phyloP scores from a whole-genome alignment of 345 rosid genomes.

The Sisymbrium irio region DNA sequence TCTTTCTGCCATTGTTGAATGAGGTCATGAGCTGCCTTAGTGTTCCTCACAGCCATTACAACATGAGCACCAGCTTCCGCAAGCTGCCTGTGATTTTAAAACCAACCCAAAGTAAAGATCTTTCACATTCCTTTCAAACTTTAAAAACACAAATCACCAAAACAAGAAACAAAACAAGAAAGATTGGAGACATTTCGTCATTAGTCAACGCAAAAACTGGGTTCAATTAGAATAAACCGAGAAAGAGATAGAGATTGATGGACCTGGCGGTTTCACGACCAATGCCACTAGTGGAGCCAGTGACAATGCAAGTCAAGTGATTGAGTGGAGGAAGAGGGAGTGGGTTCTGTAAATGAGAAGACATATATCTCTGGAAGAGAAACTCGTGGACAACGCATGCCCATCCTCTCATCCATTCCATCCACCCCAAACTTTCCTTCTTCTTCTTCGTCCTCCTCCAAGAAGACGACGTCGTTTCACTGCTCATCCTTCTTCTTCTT shows the following conservation, averaged over 20 bases:
- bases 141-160: not conserved
- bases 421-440: conserved; percentile 76
- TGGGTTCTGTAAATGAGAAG: conserved; percentile 70
- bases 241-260: no score
- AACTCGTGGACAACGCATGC: conserved; percentile 51
- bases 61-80: conserved; percentile 96
- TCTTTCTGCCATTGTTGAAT: conserved; percentile 80
- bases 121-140: not conserved
- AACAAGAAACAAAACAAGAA: not conserved
- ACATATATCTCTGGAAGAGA: conserved; percentile 68
- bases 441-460: conserved; percentile 27
- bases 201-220: not conserved
- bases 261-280: conserved; percentile 78
- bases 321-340: conserved; percentile 69
- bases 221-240: not conserved
- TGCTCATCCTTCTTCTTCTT: conserved; percentile 4
- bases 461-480: not conserved
- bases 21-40: conserved; percentile 60
- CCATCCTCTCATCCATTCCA: conserved; percentile 84
- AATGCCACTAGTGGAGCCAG: conserved; percentile 96
- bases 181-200: not conserved
- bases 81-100: conserved; percentile 50
- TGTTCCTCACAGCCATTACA: conserved; percentile 88
- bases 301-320: conserved; percentile 72
- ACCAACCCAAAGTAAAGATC: not conserved